Conservation (phyloP, 257 asterid genomes). For the Przewalskia tangutica region DNA sequence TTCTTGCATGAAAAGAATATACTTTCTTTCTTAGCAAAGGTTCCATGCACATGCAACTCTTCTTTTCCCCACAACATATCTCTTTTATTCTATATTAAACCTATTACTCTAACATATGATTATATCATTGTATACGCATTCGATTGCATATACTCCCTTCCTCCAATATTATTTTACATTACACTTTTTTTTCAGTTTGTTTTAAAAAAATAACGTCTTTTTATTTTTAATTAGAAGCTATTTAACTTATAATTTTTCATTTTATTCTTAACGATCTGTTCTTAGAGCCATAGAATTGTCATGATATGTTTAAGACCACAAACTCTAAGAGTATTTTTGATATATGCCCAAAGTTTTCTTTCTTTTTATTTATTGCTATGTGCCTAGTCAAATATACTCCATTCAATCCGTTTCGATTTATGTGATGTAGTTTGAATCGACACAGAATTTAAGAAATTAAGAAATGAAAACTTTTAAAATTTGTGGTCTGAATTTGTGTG, state of each 20-base stretch:
- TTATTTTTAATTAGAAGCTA: too few species aligned
- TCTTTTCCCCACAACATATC: neutral
- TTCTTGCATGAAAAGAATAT: conserved; percentile 51
- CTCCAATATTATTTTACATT: neutral
- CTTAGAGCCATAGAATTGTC: too few species aligned
- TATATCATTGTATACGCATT: neutral
- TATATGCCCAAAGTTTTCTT: neutral
- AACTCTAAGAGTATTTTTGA: neutral
- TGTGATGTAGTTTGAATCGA: too few species aligned
- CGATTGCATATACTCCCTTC: neutral
- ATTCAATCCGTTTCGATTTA: too few species aligned
- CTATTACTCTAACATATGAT: neutral
- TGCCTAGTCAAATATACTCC: neutral
- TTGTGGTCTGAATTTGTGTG: too few species aligned
- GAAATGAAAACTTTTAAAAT: too few species aligned
- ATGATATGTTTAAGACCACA: neutral
- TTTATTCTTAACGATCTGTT: too few species aligned
- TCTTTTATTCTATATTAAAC: neutral
- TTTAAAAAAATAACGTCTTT: neutral
- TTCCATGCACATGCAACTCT: conserved; percentile 53
- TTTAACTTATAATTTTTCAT: too few species aligned
- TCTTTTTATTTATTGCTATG: neutral
- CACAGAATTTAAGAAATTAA: too few species aligned
- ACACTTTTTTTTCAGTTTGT: neutral
- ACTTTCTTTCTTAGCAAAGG: conserved; percentile 12